Percentiles rank a stretch among this genome's conserved stretches.
These are phyloP conservation scores for Botrytis fabae DNA, from an alignment of 2,329 filamentous ascomycete species.

Conservation along the genomic window DNA sequence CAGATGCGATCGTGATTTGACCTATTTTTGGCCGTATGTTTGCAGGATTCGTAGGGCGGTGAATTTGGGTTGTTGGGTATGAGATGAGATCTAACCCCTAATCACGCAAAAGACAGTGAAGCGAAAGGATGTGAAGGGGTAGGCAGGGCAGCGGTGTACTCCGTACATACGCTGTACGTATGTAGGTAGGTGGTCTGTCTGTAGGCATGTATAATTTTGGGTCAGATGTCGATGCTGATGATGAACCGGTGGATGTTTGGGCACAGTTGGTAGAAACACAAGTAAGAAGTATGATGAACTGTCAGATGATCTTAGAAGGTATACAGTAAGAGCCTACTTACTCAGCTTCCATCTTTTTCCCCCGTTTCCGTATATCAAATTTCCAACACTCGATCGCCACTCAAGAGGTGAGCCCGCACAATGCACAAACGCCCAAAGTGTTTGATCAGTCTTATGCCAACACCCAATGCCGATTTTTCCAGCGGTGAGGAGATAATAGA, in stretches of 20 bases:
- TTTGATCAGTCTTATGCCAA: neutral
- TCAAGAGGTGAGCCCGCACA: slow-evolving; percentile 3
- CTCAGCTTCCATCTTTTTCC: slow-evolving; percentile 4
- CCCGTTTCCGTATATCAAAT: neutral
- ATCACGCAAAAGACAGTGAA: neutral
- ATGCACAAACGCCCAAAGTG: neutral
- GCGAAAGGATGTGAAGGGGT: neutral
- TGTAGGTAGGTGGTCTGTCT: neutral
- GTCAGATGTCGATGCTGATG: slow-evolving; percentile 3
- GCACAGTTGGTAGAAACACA: neutral
- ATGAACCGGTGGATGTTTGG: slow-evolving; percentile 10
- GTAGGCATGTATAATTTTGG: neutral
- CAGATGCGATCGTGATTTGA: neutral
- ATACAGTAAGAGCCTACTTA: slow-evolving; percentile 1
- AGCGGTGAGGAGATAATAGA: neutral
- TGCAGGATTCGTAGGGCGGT: slow-evolving; percentile 3
- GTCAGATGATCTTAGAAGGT: slow-evolving; percentile 5
- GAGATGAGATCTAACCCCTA: slow-evolving; percentile 4
- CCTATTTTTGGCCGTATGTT: neutral
- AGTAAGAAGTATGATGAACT: slow-evolving; percentile 7
- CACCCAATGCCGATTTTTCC: neutral
- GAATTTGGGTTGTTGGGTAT: neutral
- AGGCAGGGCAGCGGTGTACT: slow-evolving; percentile 1
- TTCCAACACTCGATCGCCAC: neutral
- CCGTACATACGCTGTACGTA: neutral